Evolutionary conservation across 345 rosid species (phyloP).

Genomic region (Salix dunnii): DNA sequence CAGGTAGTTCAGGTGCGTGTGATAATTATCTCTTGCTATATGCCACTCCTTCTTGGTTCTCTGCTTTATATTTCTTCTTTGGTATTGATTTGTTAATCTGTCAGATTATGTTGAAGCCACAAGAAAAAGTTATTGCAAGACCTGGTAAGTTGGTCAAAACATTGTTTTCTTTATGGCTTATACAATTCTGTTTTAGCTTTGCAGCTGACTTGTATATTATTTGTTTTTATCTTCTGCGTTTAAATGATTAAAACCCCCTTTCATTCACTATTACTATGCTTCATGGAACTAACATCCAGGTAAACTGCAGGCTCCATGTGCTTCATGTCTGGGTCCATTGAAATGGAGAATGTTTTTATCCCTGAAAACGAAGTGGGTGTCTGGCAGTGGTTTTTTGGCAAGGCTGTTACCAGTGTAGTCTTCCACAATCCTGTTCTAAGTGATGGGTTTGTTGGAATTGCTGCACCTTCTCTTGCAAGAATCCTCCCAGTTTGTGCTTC

Average conservation of each 20-base stretch:
- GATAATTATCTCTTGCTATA: neutral
- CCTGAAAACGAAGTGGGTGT: constrained; percentile 90
- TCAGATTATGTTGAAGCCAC: constrained; percentile 92
- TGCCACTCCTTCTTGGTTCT: neutral
- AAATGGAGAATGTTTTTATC: constrained; percentile 79
- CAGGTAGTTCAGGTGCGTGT: constrained; percentile 84
- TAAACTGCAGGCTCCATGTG: constrained; percentile 74
- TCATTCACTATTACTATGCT: neutral
- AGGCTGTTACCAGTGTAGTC: constrained; percentile 65
- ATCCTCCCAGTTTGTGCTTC: constrained; percentile 81
- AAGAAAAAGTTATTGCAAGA: constrained; percentile 75
- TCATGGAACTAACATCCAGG: constrained; percentile 9
- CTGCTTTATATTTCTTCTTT: constrained; percentile 1
- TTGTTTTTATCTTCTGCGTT: neutral
- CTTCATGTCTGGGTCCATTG: constrained; percentile 89
- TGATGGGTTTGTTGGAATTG: constrained; percentile 90
- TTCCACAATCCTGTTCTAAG: constrained; percentile 61
- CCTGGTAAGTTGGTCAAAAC: constrained; percentile 55
- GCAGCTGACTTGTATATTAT: neutral
- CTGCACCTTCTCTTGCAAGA: constrained; percentile 94
- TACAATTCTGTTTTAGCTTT: neutral
- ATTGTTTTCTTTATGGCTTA: neutral
- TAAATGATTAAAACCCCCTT: neutral
- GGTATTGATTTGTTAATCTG: constrained; percentile 15
- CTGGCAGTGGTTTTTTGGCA: constrained; percentile 97